phyloP scores from a whole-genome alignment of 106 monocot species.

The Allium cepa region DNA sequence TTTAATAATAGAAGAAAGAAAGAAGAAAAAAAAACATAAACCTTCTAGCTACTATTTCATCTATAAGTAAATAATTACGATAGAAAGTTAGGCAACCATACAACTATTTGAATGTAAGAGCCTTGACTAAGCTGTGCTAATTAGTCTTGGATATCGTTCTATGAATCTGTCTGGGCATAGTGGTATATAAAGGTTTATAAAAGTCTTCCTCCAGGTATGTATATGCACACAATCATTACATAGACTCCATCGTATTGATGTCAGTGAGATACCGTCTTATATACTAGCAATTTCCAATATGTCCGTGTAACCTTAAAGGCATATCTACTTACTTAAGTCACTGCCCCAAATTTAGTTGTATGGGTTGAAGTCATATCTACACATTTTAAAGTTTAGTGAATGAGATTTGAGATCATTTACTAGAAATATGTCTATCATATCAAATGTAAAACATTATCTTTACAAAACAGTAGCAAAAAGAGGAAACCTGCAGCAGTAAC shows the following conservation, averaged over 20 bases:
- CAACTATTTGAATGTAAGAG: no score
- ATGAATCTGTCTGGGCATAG: no score
- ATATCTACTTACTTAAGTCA: not conserved
- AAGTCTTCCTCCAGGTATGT: no score
- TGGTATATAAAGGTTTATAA: no score
- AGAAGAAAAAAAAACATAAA: not conserved
- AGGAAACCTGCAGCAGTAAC: constrained; percentile 32
- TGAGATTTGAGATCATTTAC: not conserved
- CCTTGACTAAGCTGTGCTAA: no score
- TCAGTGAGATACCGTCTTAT: no score
- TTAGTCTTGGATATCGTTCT: no score
- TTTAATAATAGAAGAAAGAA: not conserved
- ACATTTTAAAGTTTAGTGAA: not conserved
- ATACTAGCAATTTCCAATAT: no score
- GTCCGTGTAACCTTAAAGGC: not conserved
- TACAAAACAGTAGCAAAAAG: constrained; percentile 4
- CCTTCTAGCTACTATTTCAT: not conserved
- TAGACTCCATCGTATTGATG: no score
- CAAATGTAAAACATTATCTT: not conserved
- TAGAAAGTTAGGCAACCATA: not conserved
- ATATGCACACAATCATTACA: no score
- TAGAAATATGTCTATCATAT: not conserved
- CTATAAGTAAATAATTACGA: not conserved
- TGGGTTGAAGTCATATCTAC: not conserved
- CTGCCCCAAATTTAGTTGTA: not conserved